Evolutionary conservation across 495 filamentous ascomycete genomes (phyloP), one percentile per base, ranked within the genome.

Genomic region (Cryomyces antarcticus): DNA sequence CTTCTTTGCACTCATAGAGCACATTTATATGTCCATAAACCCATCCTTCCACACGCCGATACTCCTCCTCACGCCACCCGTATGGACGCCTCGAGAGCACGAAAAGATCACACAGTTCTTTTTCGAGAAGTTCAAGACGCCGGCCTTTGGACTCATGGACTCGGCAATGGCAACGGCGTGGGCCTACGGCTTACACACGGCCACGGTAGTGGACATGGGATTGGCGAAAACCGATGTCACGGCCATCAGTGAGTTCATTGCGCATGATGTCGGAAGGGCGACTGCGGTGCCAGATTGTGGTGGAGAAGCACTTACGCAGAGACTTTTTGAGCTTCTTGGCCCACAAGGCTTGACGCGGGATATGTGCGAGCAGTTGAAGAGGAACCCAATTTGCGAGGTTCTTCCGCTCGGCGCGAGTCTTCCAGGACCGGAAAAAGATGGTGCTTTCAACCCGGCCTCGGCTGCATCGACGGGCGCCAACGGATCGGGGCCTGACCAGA

Each of bases 301-400:
- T 36, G 89, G 89, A 39, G 85, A 97, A 51, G 72, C 77, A 10
- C 87, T 97, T 67, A 97, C 89, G 3, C 70, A 74, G 50, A 69
- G 74, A 39, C 69, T 97, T 7, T 50, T 72, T 30, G 64, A 78
- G 47, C 60, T 93, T 30, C 69, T 97, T 7, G 65, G 70, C 34
- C 48, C 67, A 3, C 78, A 81, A 54, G 73, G 72, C 0, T 88
- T 89, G 49, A 77, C 73, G 5, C 59, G 76, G 27, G 83, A 93
- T 37, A 92, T 95, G 80, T 89, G 84, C 38, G 92, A 97, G 65
- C 83, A 94, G 60, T 60, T 97, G 42, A 97, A 97, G 67, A 77
- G 73, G 52, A 93, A 76, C 48, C 63, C 73, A 17, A 82, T 96
- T 39, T 88, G 86, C 51, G 89, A 97, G 58, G 76, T 96, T 40